These are phyloP conservation scores for Diplocarpon rosae DNA, from an alignment of 2,329 filamentous ascomycete species.

Conservation along the genomic window DNA sequence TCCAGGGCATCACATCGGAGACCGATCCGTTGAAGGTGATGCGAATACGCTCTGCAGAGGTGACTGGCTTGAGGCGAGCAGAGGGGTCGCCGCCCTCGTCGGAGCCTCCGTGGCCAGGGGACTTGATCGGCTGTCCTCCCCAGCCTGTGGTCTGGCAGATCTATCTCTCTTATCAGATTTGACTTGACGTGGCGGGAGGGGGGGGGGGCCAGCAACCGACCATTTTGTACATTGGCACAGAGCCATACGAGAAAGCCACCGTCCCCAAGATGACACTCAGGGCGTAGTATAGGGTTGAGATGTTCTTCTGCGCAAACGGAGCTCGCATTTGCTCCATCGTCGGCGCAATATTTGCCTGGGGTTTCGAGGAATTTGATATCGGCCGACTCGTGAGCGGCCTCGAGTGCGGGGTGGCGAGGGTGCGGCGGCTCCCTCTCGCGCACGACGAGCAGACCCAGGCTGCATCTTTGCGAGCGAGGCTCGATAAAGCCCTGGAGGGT, in stretches of 20 bases:
- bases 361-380: constrained; percentile 22
- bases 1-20: constrained; percentile 93
- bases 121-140: constrained; percentile 86
- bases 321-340: constrained; percentile 55
- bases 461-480: constrained; percentile 18
- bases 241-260: constrained; percentile 70
- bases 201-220: constrained; percentile 32
- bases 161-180: constrained; percentile 30
- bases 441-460: constrained; percentile 25
- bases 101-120: constrained; percentile 51
- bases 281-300: constrained; percentile 61
- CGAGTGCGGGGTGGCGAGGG: constrained; percentile 15
- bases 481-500: constrained; percentile 15
- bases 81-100: constrained; percentile 54
- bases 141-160: constrained; percentile 82
- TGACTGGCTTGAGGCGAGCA: constrained; percentile 69
- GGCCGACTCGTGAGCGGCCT: constrained; percentile 16
- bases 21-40: constrained; percentile 96
- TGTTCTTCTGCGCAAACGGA: constrained; percentile 56
- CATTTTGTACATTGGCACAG: constrained; percentile 82
- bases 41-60: constrained; percentile 70
- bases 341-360: constrained; percentile 30
- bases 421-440: constrained; percentile 12
- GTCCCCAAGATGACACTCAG: constrained; percentile 70
- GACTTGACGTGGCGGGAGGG: not conserved